Percentiles rank a stretch among this genome's conserved stretches.
These are phyloP conservation scores for Colletotrichum salicis DNA, from an alignment of 2,329 filamentous ascomycete species.

Conservation along the genomic window DNA sequence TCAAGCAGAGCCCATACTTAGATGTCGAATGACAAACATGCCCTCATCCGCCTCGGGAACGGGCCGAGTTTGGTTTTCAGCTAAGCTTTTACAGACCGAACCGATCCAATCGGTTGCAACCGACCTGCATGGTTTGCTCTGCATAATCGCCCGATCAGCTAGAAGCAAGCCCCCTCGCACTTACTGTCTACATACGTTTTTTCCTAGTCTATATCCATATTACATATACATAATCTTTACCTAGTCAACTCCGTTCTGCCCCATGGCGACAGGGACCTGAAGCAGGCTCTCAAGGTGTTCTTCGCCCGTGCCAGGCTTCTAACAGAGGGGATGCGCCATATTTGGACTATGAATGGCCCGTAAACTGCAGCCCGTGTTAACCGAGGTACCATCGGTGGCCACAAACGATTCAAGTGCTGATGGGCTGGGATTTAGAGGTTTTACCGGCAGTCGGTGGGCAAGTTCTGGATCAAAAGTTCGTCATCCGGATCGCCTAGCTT, in stretches of 20 bases:
- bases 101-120: neutral
- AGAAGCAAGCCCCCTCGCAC: neutral
- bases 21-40: neutral
- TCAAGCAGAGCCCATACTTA: neutral
- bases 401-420: neutral
- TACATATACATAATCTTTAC: neutral
- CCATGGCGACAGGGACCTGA: neutral
- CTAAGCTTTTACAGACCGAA: neutral
- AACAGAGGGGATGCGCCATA: neutral
- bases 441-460: neutral
- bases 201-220: neutral
- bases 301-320: neutral
- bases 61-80: neutral
- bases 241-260: rapidly evolving
- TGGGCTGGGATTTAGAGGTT: neutral
- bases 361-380: neutral
- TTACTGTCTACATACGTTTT: too few species aligned
- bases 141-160: neutral
- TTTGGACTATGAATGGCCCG: neutral
- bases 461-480: neutral
- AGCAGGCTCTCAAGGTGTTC: neutral
- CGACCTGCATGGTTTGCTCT: neutral
- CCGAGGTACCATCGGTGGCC: neutral
- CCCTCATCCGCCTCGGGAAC: neutral
- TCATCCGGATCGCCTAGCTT: neutral